Conservation (phyloP, 108 stramenopile genomes). For the Cyclotella kingstonii region DNA sequence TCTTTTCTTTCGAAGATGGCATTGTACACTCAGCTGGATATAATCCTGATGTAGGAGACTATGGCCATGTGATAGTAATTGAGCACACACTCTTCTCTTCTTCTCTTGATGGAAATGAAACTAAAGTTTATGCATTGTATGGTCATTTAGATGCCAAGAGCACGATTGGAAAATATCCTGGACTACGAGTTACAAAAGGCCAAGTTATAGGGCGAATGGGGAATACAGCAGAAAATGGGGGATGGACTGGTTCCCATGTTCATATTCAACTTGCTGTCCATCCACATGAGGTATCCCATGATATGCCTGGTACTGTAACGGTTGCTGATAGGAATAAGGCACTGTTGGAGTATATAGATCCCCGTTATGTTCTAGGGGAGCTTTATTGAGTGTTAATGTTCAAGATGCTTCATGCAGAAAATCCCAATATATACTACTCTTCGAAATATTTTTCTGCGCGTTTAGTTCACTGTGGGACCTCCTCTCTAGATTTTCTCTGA, state of each 20-base stretch:
- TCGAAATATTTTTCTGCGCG: too few relatives aligned
- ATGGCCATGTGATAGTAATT: constrained; percentile 79
- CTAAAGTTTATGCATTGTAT: constrained; percentile 67
- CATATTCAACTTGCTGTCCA: constrained; percentile 66
- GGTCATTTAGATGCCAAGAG: constrained; percentile 65
- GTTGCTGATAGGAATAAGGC: constrained; percentile 50
- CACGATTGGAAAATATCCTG: constrained; percentile 11
- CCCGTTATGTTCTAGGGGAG: constrained; percentile 64
- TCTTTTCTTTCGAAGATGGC: constrained; percentile 73
- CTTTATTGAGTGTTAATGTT: too few relatives aligned
- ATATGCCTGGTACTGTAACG: constrained; percentile 76
- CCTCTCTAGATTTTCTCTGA: too few relatives aligned
- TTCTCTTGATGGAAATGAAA: background rate
- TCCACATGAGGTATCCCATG: constrained; percentile 59
- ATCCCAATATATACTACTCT: too few relatives aligned
- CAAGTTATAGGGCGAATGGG: constrained; percentile 64
- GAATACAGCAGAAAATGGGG: constrained; percentile 78
- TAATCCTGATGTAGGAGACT: constrained; percentile 78
- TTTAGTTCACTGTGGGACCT: too few relatives aligned
- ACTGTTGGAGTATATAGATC: constrained; percentile 66
- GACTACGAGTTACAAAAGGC: constrained; percentile 43
- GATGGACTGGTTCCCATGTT: constrained; percentile 71
- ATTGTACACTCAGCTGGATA: constrained; percentile 72
- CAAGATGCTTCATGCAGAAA: too few relatives aligned
- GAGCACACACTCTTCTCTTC: constrained; percentile 49